phyloP scores from a whole-genome alignment of 2,329 filamentous ascomycete genomes.

The Zymoseptoria brevis region DNA sequence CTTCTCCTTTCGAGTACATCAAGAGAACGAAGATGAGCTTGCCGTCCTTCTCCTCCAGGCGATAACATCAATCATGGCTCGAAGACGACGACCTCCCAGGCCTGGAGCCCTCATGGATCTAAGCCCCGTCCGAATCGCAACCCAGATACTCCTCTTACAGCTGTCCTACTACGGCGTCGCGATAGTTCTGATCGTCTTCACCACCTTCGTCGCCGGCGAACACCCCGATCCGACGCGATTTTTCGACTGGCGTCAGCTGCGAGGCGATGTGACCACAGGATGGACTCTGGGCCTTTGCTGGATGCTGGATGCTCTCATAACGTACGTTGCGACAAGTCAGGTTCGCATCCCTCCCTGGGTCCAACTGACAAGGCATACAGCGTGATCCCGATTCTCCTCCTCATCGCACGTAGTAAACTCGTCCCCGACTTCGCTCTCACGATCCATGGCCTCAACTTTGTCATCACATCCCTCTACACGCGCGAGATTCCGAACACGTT shows the following conservation, averaged over 20 bases:
- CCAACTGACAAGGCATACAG: slow-evolving; percentile 40
- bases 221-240: slow-evolving; percentile 52
- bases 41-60: neutral
- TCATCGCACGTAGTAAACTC: slow-evolving; percentile 84
- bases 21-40: neutral
- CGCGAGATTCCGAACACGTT: slow-evolving; percentile 65
- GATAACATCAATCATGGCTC: slow-evolving; percentile 36
- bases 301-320: slow-evolving; percentile 57
- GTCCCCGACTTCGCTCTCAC: slow-evolving; percentile 92
- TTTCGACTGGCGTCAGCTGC: slow-evolving; percentile 54
- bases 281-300: slow-evolving; percentile 63
- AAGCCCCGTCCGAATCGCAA: slow-evolving; percentile 57
- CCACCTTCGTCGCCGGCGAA: slow-evolving; percentile 56
- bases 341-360: neutral
- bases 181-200: slow-evolving; percentile 57
- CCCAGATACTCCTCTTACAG: slow-evolving; percentile 59
- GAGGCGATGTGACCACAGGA: slow-evolving; percentile 61
- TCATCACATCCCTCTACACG: slow-evolving; percentile 71
- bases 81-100: slow-evolving; percentile 54
- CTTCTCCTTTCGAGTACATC: neutral
- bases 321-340: slow-evolving; percentile 41
- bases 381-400: slow-evolving; percentile 70
- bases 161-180: slow-evolving; percentile 56
- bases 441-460: slow-evolving; percentile 72
- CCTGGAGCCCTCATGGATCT: slow-evolving; percentile 60